A percentile compares a stretch with the other conserved stretches of the same genome.
phyloP scores from a whole-genome alignment of 768 basidiomycete species.

The Pleurotus eryngii region DNA sequence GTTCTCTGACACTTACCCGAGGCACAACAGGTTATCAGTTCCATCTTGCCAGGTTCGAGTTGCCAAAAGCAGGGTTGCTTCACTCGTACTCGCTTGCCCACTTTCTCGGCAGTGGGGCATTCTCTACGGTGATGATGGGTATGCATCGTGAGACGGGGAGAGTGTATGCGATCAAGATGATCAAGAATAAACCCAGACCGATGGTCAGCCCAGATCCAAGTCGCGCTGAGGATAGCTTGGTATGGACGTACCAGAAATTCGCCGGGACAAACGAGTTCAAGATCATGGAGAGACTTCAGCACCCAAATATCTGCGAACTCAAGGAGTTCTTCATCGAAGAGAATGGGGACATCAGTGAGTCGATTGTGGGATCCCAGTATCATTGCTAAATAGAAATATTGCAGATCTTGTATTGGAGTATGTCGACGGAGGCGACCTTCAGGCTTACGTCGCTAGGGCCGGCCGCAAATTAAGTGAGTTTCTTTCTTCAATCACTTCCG shows the following conservation, averaged over 20 bases:
- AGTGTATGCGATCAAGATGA: slow-evolving; percentile 88
- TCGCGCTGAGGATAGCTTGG: slow-evolving; percentile 36
- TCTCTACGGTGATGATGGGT: slow-evolving; percentile 89
- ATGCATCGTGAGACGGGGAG: slow-evolving; percentile 66
- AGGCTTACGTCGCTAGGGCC: slow-evolving; percentile 63
- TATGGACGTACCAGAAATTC: slow-evolving; percentile 15
- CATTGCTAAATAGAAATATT: too few relatives aligned
- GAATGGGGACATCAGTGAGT: slow-evolving; percentile 56
- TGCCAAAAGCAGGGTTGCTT: slow-evolving; percentile 51
- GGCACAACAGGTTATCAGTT: slow-evolving; percentile 60
- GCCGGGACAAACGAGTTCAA: slow-evolving; percentile 57
- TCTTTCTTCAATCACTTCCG: neutral
- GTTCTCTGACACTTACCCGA: neutral
- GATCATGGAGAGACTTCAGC: slow-evolving; percentile 73
- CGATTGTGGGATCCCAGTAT: too few relatives aligned
- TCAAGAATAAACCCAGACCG: slow-evolving; percentile 38
- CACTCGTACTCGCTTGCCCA: slow-evolving; percentile 60
- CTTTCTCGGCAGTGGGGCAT: slow-evolving; percentile 87
- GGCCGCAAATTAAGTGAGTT: slow-evolving; percentile 54
- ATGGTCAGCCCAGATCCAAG: slow-evolving; percentile 24
- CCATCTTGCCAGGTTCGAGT: slow-evolving; percentile 53
- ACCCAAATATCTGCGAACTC: slow-evolving; percentile 80
- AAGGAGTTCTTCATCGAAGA: slow-evolving; percentile 74
- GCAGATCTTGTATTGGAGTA: slow-evolving; percentile 80
- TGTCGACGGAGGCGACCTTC: slow-evolving; percentile 84